Evolutionary conservation across 768 basidiomycete species (phyloP).

Genomic region (Rhodotorula sphaerocarpa): DNA sequence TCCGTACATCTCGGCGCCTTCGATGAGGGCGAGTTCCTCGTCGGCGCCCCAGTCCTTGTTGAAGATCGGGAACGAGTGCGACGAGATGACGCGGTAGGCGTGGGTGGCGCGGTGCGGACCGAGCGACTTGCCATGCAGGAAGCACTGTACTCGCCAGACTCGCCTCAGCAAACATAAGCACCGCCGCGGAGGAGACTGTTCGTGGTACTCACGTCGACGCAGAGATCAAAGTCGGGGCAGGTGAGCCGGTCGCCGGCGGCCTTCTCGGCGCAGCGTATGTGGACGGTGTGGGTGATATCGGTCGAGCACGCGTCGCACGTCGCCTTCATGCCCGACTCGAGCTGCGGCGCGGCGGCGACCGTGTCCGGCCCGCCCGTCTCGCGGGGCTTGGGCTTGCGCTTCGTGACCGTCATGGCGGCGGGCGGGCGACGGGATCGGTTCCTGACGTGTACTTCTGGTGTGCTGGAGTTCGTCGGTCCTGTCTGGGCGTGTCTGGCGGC

Average conservation of each 20-base stretch:
- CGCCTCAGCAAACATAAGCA: no score
- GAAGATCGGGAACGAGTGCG: conserved; percentile 91
- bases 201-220: conserved; percentile 50
- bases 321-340: conserved; percentile 29
- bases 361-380: conserved; percentile 12
- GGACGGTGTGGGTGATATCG: conserved; percentile 91
- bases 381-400: conserved; percentile 30
- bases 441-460: no score
- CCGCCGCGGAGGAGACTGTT: no score
- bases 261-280: conserved; percentile 79
- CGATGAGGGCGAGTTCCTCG: conserved; percentile 86
- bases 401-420: conserved; percentile 33
- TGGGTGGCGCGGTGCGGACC: conserved; percentile 75
- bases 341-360: conserved; percentile 4
- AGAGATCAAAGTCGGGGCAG: conserved; percentile 79
- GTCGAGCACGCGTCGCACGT: conserved; percentile 68
- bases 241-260: conserved; percentile 2
- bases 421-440: background rate
- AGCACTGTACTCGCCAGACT: conserved; percentile 50
- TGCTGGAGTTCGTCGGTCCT: no score
- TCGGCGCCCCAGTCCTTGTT: conserved; percentile 94
- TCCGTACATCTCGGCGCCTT: conserved; percentile 77
- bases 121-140: conserved; percentile 84
- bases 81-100: conserved; percentile 82
- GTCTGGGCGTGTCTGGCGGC: no score